Percentiles rank a stretch among this genome's conserved stretches.
These are phyloP conservation scores for Tilletia walkeri DNA, from an alignment of 1,284 basidiomycete genomes.

Conservation along the genomic window DNA sequence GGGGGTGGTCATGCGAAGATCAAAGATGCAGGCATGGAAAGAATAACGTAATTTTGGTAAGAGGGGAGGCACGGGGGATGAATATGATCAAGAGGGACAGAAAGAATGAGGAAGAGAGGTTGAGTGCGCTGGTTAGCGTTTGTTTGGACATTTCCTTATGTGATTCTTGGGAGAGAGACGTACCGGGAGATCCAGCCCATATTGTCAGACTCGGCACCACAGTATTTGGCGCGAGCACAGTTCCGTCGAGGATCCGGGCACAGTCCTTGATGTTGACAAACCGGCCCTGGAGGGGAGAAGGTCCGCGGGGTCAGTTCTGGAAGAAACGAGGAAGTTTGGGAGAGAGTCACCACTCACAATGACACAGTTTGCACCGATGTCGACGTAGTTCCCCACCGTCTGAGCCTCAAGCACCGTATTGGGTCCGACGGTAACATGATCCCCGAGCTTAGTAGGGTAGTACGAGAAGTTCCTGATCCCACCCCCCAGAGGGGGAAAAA, in stretches of 20 bases:
- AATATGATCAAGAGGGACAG: not conserved
- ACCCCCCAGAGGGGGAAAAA: no score
- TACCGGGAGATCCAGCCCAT: conserved; percentile 86
- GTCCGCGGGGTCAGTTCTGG: not conserved
- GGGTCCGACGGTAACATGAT: conserved; percentile 88
- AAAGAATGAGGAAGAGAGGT: not conserved
- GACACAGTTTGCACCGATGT: conserved; percentile 91
- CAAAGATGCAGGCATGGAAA: no score
- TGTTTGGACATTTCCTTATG: not conserved
- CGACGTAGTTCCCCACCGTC: conserved; percentile 86
- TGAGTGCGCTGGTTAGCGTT: not conserved
- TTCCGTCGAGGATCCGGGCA: conserved; percentile 79
- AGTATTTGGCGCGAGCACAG: conserved; percentile 85
- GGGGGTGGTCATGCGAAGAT: no score
- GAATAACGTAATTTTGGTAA: no score
- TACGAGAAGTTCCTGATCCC: conserved; percentile 74
- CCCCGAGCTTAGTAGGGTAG: conserved; percentile 94
- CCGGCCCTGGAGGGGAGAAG: conserved; percentile 69
- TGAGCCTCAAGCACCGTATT: conserved; percentile 88
- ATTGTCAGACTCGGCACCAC: conserved; percentile 83
- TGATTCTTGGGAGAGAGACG: conserved; percentile 23
- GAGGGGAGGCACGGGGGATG: no score
- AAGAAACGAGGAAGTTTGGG: not conserved
- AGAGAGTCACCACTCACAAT: conserved; percentile 65
- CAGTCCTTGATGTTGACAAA: conserved; percentile 97